Conservation (phyloP, 2,329 filamentous ascomycete species). For the Tolypocladium tropicale region DNA sequence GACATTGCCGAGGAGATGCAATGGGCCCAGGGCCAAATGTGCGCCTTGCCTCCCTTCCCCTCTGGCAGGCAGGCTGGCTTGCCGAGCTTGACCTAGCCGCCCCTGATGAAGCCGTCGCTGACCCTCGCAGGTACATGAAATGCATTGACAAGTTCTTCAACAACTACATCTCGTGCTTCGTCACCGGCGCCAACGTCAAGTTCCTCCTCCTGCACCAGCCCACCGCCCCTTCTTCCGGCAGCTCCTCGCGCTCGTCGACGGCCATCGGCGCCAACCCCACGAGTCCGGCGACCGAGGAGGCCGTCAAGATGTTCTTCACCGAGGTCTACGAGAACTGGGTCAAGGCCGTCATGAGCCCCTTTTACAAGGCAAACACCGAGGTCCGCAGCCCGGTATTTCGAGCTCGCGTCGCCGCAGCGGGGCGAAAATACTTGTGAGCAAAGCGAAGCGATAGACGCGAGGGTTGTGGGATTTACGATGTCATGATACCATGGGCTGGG, state of each 20-base stretch:
- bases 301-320: slow-evolving; percentile 85
- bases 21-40: slow-evolving; percentile 83
- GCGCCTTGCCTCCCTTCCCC: slow-evolving; percentile 15
- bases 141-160: slow-evolving; percentile 95
- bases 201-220: slow-evolving; percentile 93
- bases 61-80: neutral
- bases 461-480: neutral
- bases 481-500: slow-evolving; percentile 3
- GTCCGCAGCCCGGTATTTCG: slow-evolving; percentile 83
- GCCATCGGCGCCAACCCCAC: slow-evolving; percentile 76
- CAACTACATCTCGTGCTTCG: slow-evolving; percentile 88
- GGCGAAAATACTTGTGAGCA: slow-evolving; percentile 73
- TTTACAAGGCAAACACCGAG: slow-evolving; percentile 78
- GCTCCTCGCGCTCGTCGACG: slow-evolving; percentile 49
- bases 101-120: neutral
- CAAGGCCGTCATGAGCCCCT: slow-evolving; percentile 95
- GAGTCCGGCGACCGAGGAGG: slow-evolving; percentile 86
- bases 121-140: slow-evolving; percentile 69
- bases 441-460: slow-evolving; percentile 12
- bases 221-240: slow-evolving; percentile 27
- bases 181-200: slow-evolving; percentile 85
- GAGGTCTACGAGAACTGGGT: slow-evolving; percentile 97
- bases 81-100: too few species aligned
- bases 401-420: slow-evolving; percentile 70
- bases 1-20: slow-evolving; percentile 96